These are phyloP conservation scores for Lunularia cruciata DNA, from an alignment of 225 moss, liverwort and hornwort species.

Conservation along the genomic window DNA sequence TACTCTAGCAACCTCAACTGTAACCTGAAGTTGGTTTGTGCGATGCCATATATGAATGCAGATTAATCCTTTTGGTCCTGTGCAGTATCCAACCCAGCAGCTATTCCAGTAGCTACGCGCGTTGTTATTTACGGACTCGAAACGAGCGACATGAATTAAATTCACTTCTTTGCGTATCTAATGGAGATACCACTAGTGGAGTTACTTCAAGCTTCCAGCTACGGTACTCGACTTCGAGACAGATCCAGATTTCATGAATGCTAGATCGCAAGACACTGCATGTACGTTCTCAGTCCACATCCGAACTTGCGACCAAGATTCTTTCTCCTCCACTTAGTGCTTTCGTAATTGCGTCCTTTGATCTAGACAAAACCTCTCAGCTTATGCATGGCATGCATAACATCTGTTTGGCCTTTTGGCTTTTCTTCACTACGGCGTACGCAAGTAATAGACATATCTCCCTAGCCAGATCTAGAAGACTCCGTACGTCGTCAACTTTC, in stretches of 20 bases:
- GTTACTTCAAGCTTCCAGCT: no score
- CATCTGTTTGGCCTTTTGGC: not conserved
- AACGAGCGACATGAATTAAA: not conserved
- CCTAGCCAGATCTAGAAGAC: no score
- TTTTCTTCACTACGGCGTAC: not conserved
- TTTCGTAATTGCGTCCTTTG: not conserved
- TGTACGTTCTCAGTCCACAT: no score
- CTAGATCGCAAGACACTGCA: not conserved
- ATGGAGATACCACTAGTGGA: not conserved
- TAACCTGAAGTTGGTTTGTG: no score
- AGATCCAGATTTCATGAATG: not conserved
- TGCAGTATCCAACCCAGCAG: not conserved
- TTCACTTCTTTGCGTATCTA: not conserved
- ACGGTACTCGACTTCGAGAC: no score
- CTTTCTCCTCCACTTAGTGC: not conserved
- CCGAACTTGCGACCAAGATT: no score
- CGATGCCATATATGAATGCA: not conserved
- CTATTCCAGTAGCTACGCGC: not conserved
- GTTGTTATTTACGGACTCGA: not conserved
- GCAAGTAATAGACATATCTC: not conserved
- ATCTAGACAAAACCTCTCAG: not conserved
- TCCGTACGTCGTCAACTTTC: no score
- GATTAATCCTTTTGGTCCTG: not conserved
- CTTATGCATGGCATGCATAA: constrained; percentile 6
- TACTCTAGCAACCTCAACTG: no score